These are phyloP conservation scores for Hypoxylon crocopeplum DNA, from an alignment of 495 filamentous ascomycete species.

Conservation along the genomic window DNA sequence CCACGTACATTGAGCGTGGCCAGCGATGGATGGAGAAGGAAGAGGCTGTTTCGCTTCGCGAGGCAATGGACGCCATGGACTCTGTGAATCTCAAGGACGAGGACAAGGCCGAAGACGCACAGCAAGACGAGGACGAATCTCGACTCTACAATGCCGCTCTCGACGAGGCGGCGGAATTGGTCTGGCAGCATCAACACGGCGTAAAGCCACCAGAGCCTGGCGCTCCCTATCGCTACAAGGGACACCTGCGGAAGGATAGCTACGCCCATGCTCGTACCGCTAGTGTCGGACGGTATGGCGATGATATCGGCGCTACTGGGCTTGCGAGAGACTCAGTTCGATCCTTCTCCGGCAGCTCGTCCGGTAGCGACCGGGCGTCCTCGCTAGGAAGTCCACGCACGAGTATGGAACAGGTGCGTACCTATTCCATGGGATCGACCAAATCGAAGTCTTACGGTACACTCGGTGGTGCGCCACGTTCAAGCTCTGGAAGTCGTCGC, in stretches of 20 bases:
- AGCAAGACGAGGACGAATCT: conserved; percentile 63
- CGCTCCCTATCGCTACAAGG: conserved; percentile 68
- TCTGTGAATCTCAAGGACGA: conserved; percentile 47
- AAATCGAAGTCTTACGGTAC: conserved; percentile 38
- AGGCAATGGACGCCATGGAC: conserved; percentile 83
- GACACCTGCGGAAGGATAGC: conserved; percentile 66
- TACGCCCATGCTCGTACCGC: conserved; percentile 68
- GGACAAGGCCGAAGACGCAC: conserved; percentile 19
- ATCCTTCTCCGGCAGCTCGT: conserved; percentile 59
- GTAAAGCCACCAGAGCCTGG: conserved; percentile 61
- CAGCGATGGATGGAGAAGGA: conserved; percentile 87
- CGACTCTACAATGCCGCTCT: conserved; percentile 77
- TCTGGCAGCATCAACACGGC: conserved; percentile 80
- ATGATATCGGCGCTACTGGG: conserved; percentile 54
- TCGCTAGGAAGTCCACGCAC: conserved; percentile 34
- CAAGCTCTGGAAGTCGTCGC: conserved; percentile 39
- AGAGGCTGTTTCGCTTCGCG: conserved; percentile 76
- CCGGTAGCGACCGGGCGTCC: conserved; percentile 48
- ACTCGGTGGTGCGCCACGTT: conserved; percentile 29
- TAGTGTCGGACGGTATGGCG: conserved; percentile 59
- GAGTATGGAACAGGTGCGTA: conserved; percentile 43
- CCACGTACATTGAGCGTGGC: conserved; percentile 78
- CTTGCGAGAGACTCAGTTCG: conserved; percentile 54
- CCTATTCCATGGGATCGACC: conserved; percentile 22
- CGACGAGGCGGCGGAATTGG: conserved; percentile 85